Base-by-base conservation (phyloP, 208 protist species). In the Leptomonas seymouri region DNA sequence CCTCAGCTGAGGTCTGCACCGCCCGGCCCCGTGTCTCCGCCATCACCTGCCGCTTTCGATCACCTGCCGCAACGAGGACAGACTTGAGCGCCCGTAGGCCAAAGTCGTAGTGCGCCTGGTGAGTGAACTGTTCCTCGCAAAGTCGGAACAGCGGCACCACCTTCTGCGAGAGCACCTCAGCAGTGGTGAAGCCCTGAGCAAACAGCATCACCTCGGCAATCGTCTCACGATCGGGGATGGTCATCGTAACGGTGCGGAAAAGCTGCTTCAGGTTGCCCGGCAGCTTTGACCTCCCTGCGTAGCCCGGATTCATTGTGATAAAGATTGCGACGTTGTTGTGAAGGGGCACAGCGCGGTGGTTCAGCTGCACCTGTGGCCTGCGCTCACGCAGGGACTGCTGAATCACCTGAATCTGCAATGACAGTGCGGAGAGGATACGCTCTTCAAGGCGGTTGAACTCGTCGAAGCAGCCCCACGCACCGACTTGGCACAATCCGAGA, bases 301-400 rank as follows among this genome's bases (percentile, higher is more conserved):
- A 99, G 58, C 98, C 98, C 11, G 99, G 99, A 81, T 99, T 99
- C 98, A 99, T 99, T 8, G 99, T 99, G 54, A 99, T 98, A 86
- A 99, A 99, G 58, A 99, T 97, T 64, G 97, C 98, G 48, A 99
- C 97, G 71, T 94, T 90, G 49, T 84, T 69, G 74, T 99, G 86
- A 44, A 99, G 71, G 6, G 84, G 74, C 1, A 99, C 84, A 50
- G 49, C 53, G 63, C 94, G 91, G 58, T 94, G 94, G 46, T 97
- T 75, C 18, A 99, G 88, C 56, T 97, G 92, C 6, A 99, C 92
- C n/a, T 90, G 74, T 12, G 31, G 23, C 15, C 62, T 73, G 31
- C 76, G 75, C 5, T 68, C 73, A 30, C 85, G 76, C 25, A 99
- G 82, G 0, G 93, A 86, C 20, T 94, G 80, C 79, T 99, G 99